Conservation (phyloP, 2,329 filamentous ascomycete species). For the Trichoderma brevicompactum region DNA sequence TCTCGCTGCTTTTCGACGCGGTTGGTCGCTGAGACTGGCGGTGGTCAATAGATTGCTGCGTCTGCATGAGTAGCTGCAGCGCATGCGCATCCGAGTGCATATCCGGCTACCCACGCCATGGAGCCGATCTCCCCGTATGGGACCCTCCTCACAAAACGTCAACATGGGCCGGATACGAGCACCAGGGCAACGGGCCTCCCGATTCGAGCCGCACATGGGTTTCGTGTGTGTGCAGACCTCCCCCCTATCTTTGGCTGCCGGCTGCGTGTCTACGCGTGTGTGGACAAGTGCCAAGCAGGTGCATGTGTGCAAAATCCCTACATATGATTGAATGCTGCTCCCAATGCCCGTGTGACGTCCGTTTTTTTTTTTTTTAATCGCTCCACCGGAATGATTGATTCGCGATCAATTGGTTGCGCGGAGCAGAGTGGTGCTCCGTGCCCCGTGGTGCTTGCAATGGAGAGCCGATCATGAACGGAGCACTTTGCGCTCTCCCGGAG, state of each 20-base stretch:
- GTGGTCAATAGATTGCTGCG: neutral
- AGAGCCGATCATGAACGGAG: no score
- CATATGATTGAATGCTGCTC: neutral
- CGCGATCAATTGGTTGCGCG: neutral
- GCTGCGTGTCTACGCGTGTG: neutral
- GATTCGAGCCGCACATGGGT: conserved; percentile 22
- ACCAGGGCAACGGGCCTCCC: conserved; percentile 21
- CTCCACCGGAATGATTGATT: neutral
- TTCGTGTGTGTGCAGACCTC: conserved; percentile 7
- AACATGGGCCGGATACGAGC: conserved; percentile 26
- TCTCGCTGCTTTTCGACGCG: neutral
- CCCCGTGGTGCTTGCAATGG: neutral
- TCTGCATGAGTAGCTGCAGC: conserved; percentile 24
- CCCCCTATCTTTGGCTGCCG: conserved; percentile 13
- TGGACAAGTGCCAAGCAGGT: neutral
- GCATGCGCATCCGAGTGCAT: conserved; percentile 20
- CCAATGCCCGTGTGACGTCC: conserved; percentile 4
- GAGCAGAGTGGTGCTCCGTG: neutral
- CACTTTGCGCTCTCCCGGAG: neutral
- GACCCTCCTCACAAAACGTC: conserved; percentile 8
- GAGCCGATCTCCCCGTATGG: conserved; percentile 27
- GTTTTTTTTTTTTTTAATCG: no score
- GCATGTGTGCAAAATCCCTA: conserved; percentile 2
- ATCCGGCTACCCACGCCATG: conserved; percentile 19
- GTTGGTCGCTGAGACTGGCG: neutral